Base-by-base conservation (phyloP, 805 yeast genomes). In the Lipomyces mesembrius region DNA sequence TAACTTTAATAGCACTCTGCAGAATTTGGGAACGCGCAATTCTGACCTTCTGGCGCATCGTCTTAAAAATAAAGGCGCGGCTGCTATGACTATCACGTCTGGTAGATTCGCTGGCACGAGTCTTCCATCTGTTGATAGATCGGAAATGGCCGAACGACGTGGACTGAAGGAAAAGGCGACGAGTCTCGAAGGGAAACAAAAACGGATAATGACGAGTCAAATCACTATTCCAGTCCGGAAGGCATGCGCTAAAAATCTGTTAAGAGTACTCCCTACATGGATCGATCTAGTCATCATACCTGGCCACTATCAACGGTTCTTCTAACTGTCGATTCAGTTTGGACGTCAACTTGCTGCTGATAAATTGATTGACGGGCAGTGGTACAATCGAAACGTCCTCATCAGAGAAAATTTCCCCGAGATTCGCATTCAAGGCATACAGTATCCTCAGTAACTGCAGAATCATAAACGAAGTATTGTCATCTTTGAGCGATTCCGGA, bases 141-240 rank as follows among this genome's bases (percentile, higher is more conserved):
- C 98, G 82, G 0, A 96, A 89, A 75, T 91, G 89, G 0, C 98
- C 98, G 79, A 90, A 93, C 0, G 98, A 92, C 0, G 97, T 91
- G 7, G 93, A 87, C 71, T 90, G 94, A 63, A 94, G 77, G 73
- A 91, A 92, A 70, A 87, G 84, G 55, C 90, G 81, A 66, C 98
- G 83, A 0, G 95, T 86, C 60, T 88, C 95, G 56, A 94, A 79
- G 0, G 98, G 97, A 74, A 91, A 91, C 57, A 94, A 74, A 72
- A 94, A 94, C 12, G 97, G 91, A 73, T 83, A 92, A 22, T 85
- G 83, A 62, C 88, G 83, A 0, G 96, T 87, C n/a, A 92, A 79
- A 66, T 85, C 83, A 46, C 90, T 84, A 25, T 89, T 84, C 98
- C 98, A 94, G 7, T 84, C 85, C 0, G 98, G 98, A 53, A 94